A percentile compares a stretch with the other conserved stretches of the same genome.
These are phyloP conservation scores for Hemileccinum impolitum DNA, from an alignment of 768 basidiomycete genomes.

Conservation along the genomic window DNA sequence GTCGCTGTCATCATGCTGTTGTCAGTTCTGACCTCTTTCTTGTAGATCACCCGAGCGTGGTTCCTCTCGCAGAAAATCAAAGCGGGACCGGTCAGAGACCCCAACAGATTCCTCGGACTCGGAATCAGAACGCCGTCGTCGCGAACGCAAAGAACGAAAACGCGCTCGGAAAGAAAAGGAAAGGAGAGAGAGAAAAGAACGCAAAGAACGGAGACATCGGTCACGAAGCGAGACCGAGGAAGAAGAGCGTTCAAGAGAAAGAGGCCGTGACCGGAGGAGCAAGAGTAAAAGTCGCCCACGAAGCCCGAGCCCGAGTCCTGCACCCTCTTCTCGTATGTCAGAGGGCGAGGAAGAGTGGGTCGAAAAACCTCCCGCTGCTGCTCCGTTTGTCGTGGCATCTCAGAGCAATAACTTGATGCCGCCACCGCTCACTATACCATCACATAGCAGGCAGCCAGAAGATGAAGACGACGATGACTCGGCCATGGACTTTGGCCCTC, in stretches of 20 bases:
- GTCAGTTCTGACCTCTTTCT: not conserved
- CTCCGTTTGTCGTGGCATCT: slow-evolving; percentile 25
- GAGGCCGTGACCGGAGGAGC: slow-evolving; percentile 21
- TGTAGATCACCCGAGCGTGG: slow-evolving; percentile 56
- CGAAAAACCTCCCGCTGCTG: slow-evolving; percentile 44
- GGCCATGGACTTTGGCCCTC: slow-evolving; percentile 77
- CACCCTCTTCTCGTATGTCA: slow-evolving; percentile 27
- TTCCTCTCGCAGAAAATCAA: slow-evolving; percentile 52
- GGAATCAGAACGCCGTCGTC: slow-evolving; percentile 57
- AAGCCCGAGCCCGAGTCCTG: slow-evolving; percentile 32
- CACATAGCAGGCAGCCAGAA: slow-evolving; percentile 10
- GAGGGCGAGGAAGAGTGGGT: slow-evolving; percentile 67
- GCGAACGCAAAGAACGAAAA: slow-evolving; percentile 60
- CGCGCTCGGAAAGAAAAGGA: slow-evolving; percentile 49
- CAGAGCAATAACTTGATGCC: slow-evolving; percentile 23
- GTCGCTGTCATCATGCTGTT: slow-evolving; percentile 20
- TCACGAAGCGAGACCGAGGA: slow-evolving; percentile 35
- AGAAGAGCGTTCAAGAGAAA: slow-evolving; percentile 31
- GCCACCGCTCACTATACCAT: slow-evolving; percentile 19
- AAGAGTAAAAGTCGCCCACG: slow-evolving; percentile 34
- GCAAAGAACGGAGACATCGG: slow-evolving; percentile 36
- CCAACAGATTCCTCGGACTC: slow-evolving; percentile 45
- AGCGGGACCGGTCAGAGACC: slow-evolving; percentile 49
- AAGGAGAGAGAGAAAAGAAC: slow-evolving; percentile 38
- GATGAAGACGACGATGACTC: slow-evolving; percentile 40